Evolutionary conservation across 495 filamentous ascomycete species (phyloP).

Genomic region (Penicillium robsamsonii): DNA sequence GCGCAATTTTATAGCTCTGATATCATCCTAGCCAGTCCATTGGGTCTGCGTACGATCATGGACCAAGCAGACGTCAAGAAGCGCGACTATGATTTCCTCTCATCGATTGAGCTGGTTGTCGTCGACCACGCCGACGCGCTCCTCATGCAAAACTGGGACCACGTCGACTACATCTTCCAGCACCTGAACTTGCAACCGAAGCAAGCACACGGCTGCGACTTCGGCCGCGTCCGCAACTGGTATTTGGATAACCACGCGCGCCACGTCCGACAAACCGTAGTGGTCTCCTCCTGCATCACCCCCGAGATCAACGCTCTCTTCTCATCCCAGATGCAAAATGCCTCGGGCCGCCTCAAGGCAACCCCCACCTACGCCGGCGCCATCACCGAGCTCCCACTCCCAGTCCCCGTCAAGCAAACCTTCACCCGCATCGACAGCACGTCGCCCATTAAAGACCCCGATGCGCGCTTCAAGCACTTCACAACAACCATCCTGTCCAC

Average conservation of each 20-base stretch:
- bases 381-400: slow-evolving; percentile 62
- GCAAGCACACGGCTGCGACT: slow-evolving; percentile 91
- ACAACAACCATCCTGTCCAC: slow-evolving; percentile 72
- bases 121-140: slow-evolving; percentile 92
- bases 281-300: slow-evolving; percentile 78
- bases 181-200: slow-evolving; percentile 89
- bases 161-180: slow-evolving; percentile 83
- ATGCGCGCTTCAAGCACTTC: slow-evolving; percentile 91
- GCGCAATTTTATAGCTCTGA: slow-evolving; percentile 95
- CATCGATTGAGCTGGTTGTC: slow-evolving; percentile 84
- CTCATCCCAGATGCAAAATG: slow-evolving; percentile 73
- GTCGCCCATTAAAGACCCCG: slow-evolving; percentile 69
- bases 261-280: slow-evolving; percentile 77
- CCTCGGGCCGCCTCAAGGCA: slow-evolving; percentile 70
- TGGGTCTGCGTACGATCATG: slow-evolving; percentile 86
- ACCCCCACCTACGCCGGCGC: slow-evolving; percentile 64
- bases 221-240: slow-evolving; percentile 85
- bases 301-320: slow-evolving; percentile 83
- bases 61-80: slow-evolving; percentile 74
- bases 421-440: slow-evolving; percentile 83
- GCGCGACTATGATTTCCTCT: slow-evolving; percentile 85
- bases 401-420: slow-evolving; percentile 72
- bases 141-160: slow-evolving; percentile 98
- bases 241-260: slow-evolving; percentile 84
- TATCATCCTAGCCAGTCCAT: slow-evolving; percentile 84